Percentiles rank a stretch among this genome's conserved stretches.
Evolutionary conservation across 2,329 filamentous ascomycete genomes (phyloP).

Genomic region (Sphaerulina musiva): DNA sequence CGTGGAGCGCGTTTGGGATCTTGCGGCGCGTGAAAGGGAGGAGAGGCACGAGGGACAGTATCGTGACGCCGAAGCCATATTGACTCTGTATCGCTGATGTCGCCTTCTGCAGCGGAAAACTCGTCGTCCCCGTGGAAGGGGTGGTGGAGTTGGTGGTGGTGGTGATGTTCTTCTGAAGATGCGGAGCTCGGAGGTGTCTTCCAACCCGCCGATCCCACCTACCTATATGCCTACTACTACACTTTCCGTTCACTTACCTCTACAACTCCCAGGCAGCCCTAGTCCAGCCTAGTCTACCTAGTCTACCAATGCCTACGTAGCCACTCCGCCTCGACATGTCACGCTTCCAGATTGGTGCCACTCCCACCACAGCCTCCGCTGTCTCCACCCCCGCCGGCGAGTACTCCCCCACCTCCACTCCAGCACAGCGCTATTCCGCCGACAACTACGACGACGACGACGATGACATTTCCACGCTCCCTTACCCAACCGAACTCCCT

Average conservation of each 20-base stretch:
- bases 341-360: constrained; percentile 42
- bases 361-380: constrained; percentile 19
- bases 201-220: background rate
- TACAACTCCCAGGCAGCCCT: too few relatives aligned
- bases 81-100: background rate
- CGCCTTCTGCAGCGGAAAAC: too few relatives aligned
- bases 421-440: constrained; percentile 41
- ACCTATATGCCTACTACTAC: background rate
- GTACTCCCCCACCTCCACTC: constrained; percentile 2
- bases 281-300: too few relatives aligned
- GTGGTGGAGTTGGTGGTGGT: too few relatives aligned
- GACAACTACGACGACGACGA: constrained; percentile 49
- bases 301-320: background rate
- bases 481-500: constrained; percentile 79
- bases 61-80: constrained; percentile 21
- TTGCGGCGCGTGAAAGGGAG: constrained; percentile 12
- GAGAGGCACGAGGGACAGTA: constrained; percentile 29
- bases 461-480: constrained; percentile 56
- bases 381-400: constrained; percentile 39
- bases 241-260: too few relatives aligned
- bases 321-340: constrained; percentile 36
- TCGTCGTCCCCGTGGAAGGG: too few relatives aligned
- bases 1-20: constrained; percentile 13
- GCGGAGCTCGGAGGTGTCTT: too few relatives aligned
- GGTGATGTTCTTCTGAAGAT: too few relatives aligned